Evolutionary conservation across 331 rosid genomes (phyloP).

Genomic region (Quercus lobata): DNA sequence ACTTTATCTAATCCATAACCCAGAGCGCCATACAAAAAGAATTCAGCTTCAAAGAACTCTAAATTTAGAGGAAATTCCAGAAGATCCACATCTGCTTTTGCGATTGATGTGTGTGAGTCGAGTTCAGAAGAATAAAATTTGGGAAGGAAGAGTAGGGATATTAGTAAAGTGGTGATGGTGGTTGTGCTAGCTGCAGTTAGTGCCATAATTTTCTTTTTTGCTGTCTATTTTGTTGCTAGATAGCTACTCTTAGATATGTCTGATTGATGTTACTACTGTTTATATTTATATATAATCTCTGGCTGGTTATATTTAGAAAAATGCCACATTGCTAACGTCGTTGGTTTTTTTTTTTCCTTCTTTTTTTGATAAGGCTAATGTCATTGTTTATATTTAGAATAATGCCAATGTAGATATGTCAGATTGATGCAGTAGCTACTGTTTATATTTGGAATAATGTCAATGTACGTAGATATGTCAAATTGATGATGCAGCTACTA

Average conservation of each 20-base stretch:
- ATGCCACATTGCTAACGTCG: no score
- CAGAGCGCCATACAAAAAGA: conserved; percentile 58
- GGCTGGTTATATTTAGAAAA: neutral
- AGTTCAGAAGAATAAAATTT: neutral
- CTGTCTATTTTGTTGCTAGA: neutral
- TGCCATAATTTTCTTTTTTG: neutral
- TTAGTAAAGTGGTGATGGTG: conserved; percentile 15
- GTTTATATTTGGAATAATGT: no score
- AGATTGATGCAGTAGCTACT: no score
- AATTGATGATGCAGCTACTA: no score
- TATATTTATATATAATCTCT: neutral
- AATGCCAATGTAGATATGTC: no score
- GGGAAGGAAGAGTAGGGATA: conserved; percentile 8
- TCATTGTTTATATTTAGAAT: no score
- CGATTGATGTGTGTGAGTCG: neutral
- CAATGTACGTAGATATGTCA: no score
- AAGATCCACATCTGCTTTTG: conserved; percentile 41
- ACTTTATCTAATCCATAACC: conserved; percentile 62
- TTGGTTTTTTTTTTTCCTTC: no score
- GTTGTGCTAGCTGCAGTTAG: neutral
- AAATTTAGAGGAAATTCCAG: conserved; percentile 72
- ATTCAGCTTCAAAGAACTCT: conserved; percentile 78
- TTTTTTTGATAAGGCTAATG: no score
- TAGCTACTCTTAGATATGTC: neutral
- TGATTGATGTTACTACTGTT: neutral